Conservation (phyloP, 805 yeast species). For the Suhomyces pyralidae region DNA sequence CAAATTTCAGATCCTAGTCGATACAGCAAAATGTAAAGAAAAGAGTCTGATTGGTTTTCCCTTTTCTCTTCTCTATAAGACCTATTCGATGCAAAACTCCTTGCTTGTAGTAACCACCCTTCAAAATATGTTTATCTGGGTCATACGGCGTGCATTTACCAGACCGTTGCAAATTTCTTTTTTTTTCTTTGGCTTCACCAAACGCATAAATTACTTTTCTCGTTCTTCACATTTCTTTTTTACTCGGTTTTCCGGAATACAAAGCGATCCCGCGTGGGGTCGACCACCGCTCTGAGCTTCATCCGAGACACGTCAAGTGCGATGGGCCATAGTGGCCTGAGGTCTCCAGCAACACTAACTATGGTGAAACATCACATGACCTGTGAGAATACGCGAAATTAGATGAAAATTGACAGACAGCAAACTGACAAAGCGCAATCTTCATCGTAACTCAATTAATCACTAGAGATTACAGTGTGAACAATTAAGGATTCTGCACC, state of each 20-base stretch:
- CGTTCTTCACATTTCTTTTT: neutral
- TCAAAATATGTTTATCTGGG: neutral
- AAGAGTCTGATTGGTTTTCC: neutral
- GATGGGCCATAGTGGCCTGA: neutral
- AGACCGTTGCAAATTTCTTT: conserved; percentile 5
- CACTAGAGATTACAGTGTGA: neutral
- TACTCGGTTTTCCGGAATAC: neutral
- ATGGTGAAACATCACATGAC: neutral
- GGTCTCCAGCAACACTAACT: neutral
- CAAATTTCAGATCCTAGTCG: neutral
- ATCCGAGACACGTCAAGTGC: neutral
- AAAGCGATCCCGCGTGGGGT: neutral
- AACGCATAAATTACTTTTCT: conserved; percentile 3
- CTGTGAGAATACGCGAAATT: neutral
- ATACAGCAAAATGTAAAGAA: neutral
- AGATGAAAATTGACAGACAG: neutral
- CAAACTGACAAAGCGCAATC: neutral
- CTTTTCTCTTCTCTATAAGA: neutral
- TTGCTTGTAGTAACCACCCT: neutral
- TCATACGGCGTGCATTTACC: conserved; percentile 3
- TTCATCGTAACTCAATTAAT: neutral
- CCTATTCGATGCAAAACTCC: neutral
- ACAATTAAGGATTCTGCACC: neutral
- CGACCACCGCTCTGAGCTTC: neutral
- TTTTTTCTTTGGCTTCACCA: neutral